Evolutionary conservation across 257 asterid species (phyloP).

Genomic region (Ballota nigra): DNA sequence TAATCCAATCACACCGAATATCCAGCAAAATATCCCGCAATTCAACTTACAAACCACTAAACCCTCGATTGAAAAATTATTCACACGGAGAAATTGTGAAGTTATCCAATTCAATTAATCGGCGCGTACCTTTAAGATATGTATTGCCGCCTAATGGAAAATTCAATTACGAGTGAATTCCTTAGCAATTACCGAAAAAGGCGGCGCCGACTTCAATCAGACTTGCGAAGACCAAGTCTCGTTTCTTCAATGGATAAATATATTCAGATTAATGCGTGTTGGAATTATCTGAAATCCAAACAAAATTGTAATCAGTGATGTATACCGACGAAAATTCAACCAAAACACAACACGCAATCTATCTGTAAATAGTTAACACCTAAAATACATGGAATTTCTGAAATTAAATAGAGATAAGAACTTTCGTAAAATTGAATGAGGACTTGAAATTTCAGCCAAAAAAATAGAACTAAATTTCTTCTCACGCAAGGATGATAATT

Average conservation of each 20-base stretch:
- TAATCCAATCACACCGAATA: slow-evolving; percentile 17
- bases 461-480: neutral
- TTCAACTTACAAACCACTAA: neutral
- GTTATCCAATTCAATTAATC: neutral
- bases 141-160: slow-evolving; percentile 23
- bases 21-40: slow-evolving; percentile 3
- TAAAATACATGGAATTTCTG: slow-evolving; percentile 2
- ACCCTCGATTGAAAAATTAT: neutral
- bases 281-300: slow-evolving; percentile 4
- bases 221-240: slow-evolving; percentile 10
- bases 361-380: neutral
- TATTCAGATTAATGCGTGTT: slow-evolving; percentile 6
- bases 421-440: slow-evolving; percentile 23
- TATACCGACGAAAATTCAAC: neutral
- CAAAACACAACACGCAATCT: slow-evolving; percentile 20
- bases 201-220: slow-evolving; percentile 32
- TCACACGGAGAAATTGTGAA: neutral
- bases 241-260: neutral
- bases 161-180: slow-evolving; percentile 21
- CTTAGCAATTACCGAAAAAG: slow-evolving; percentile 11
- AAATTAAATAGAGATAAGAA: neutral
- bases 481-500: neutral
- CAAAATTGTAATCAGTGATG: neutral
- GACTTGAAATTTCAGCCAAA: slow-evolving; percentile 24
- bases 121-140: neutral